phyloP scores from a whole-genome alignment of 2,329 filamentous ascomycete genomes.

The Epichloe coenophiala region DNA sequence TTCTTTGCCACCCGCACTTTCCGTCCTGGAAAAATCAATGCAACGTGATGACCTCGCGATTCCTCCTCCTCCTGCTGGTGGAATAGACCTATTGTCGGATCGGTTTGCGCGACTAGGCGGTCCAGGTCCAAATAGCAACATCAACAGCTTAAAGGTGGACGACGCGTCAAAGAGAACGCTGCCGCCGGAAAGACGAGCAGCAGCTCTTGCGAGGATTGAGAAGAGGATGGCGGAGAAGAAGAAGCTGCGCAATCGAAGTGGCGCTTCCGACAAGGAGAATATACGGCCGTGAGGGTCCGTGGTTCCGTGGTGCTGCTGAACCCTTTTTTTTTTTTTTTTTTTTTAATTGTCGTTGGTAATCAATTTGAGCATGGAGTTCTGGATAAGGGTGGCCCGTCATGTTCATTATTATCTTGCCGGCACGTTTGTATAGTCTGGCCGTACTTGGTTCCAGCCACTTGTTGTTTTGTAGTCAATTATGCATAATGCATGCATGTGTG shows the following conservation, averaged over 20 bases:
- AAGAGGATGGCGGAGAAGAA: constrained; percentile 38
- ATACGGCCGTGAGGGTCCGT: constrained; percentile 20
- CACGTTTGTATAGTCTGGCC: neutral
- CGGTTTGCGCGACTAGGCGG: constrained; percentile 32
- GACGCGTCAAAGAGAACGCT: constrained; percentile 30
- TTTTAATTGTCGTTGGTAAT: neutral
- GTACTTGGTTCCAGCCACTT: neutral
- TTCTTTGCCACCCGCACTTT: constrained; percentile 15
- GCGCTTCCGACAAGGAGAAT: constrained; percentile 37
- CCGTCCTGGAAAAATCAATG: constrained; percentile 13
- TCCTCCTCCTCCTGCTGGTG: constrained; percentile 7
- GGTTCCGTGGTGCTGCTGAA: neutral
- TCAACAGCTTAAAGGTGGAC: constrained; percentile 16
- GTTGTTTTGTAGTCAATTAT: neutral
- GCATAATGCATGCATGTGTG: neutral
- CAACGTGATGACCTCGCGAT: constrained; percentile 7
- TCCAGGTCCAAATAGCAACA: constrained; percentile 17
- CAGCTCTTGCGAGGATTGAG: constrained; percentile 41
- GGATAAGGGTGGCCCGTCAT: neutral
- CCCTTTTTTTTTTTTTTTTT: neutral
- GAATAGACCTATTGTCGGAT: constrained; percentile 32
- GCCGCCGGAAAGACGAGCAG: constrained; percentile 37
- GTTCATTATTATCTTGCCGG: neutral
- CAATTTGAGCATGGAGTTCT: constrained; percentile 12
- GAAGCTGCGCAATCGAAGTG: constrained; percentile 17